Evolutionary conservation across 257 asterid species (phyloP).

Genomic region (Solanum dulcamara): DNA sequence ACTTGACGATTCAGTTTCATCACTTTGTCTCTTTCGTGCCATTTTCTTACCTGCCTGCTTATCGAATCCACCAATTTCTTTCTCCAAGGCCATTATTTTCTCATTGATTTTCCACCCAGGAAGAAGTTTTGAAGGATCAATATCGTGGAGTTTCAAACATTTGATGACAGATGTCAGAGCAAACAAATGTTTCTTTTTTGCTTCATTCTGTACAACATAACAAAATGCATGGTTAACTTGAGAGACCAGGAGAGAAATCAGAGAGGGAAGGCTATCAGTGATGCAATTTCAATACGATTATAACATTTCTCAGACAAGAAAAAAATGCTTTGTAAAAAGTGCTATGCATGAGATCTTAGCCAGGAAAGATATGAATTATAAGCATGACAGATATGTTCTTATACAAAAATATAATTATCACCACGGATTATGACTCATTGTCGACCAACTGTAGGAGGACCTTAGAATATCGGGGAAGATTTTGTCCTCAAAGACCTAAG

Average conservation of each 20-base stretch:
- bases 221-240: constrained; percentile 1
- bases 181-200: constrained; percentile 48
- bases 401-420: neutral
- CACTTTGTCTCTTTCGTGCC: constrained; percentile 44
- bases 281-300: neutral
- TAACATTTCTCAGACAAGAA: neutral
- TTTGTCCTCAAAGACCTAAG: neutral
- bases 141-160: constrained; percentile 50
- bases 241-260: neutral
- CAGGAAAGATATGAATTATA: neutral
- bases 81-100: constrained; percentile 40
- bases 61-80: constrained; percentile 15
- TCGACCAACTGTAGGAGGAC: neutral
- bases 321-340: neutral
- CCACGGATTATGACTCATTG: neutral
- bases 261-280: neutral
- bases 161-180: constrained; percentile 36
- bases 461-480: neutral
- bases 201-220: constrained; percentile 41
- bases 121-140: constrained; percentile 47
- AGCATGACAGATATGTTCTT: neutral
- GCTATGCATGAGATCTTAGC: neutral
- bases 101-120: constrained; percentile 71
- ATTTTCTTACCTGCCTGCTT: constrained; percentile 15
- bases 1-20: constrained; percentile 27